These are phyloP conservation scores for Aspergillus campestris DNA, from an alignment of 495 filamentous ascomycete species.

Conservation along the genomic window DNA sequence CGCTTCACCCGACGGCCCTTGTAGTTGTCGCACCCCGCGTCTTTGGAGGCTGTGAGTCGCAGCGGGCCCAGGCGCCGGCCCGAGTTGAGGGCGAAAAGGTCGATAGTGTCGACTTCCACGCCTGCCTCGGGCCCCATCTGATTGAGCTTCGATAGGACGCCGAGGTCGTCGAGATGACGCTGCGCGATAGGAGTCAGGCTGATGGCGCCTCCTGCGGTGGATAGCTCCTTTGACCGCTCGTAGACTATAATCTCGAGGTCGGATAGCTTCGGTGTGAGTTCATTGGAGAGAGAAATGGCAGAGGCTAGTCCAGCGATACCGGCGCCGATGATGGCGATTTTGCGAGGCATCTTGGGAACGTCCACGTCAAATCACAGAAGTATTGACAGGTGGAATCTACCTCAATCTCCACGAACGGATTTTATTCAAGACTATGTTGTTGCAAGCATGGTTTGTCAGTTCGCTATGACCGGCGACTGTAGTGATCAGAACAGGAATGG, in stretches of 20 bases:
- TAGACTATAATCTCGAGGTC: conserved; percentile 30
- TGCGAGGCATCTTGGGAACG: conserved; percentile 3
- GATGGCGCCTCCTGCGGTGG: conserved; percentile 42
- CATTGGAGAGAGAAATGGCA: conserved; percentile 18
- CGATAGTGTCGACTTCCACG: conserved; percentile 37
- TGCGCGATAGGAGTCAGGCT: conserved; percentile 48
- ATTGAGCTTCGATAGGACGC: conserved; percentile 22
- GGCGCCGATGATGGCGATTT: conserved; percentile 19
- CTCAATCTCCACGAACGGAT: no score
- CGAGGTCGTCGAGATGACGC: conserved; percentile 39
- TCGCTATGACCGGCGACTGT: no score
- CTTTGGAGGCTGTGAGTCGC: conserved; percentile 23
- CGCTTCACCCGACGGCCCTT: conserved; percentile 24
- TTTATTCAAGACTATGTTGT: no score
- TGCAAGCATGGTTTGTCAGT: no score
- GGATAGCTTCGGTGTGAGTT: conserved; percentile 6
- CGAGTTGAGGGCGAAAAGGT: conserved; percentile 15
- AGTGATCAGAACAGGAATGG: no score
- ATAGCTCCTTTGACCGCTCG: conserved; percentile 34
- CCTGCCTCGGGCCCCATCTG: conserved; percentile 23
- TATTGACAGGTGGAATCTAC: no score
- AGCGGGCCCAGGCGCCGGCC: conserved; percentile 9
- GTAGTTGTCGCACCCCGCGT: conserved; percentile 21
- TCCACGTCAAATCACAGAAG: no score
- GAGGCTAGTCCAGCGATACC: conserved; percentile 22